These are phyloP conservation scores for Epichloe glyceriae DNA, from an alignment of 2,329 filamentous ascomycete species.

Conservation along the genomic window DNA sequence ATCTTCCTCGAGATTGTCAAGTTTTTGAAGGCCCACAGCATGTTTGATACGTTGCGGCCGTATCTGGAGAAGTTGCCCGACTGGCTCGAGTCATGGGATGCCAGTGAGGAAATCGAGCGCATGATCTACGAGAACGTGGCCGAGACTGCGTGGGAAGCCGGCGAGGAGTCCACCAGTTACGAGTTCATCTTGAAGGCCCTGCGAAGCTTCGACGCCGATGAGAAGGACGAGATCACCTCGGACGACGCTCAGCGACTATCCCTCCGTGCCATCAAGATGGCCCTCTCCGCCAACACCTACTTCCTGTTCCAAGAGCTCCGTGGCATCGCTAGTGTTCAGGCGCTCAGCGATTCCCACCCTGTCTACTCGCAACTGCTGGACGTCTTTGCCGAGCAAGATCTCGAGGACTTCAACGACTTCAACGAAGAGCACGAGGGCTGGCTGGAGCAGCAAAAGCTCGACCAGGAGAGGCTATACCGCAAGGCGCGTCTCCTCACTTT, in stretches of 20 bases:
- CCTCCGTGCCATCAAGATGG: conserved; percentile 41
- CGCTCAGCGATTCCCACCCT: conserved; percentile 71
- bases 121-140: conserved; percentile 74
- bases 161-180: conserved; percentile 58
- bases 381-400: conserved; percentile 85
- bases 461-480: conserved; percentile 64
- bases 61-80: conserved; percentile 71
- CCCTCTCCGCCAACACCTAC: conserved; percentile 38
- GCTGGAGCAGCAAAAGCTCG: conserved; percentile 61
- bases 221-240: conserved; percentile 41
- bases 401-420: conserved; percentile 95
- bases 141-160: conserved; percentile 65
- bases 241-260: conserved; percentile 49
- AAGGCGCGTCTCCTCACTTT: conserved; percentile 97
- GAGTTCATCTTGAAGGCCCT: conserved; percentile 53
- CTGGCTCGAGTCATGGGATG: conserved; percentile 76
- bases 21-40: conserved; percentile 60
- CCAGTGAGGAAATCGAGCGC: conserved; percentile 69
- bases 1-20: conserved; percentile 82
- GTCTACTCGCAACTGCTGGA: conserved; percentile 86
- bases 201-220: conserved; percentile 44
- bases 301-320: conserved; percentile 73
- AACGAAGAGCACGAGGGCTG: conserved; percentile 81
- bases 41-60: conserved; percentile 73
- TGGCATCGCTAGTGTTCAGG: conserved; percentile 71